Conservation (phyloP, 129 eudicot genomes). For the Lactuca sativa region DNA sequence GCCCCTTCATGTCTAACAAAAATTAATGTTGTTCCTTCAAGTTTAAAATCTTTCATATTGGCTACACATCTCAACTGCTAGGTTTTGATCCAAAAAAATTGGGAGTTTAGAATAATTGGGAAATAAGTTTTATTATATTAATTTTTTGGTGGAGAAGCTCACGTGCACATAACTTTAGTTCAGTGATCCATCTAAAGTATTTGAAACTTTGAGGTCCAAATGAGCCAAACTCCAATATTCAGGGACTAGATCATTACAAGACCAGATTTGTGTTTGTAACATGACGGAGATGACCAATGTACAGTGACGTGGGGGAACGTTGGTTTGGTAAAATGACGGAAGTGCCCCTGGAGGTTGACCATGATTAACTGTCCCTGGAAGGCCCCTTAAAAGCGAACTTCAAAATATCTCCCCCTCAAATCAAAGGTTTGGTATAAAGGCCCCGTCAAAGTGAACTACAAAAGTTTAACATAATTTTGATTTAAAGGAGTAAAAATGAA, state of each 20-base stretch:
- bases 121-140: not conserved
- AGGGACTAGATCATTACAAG: slow-evolving; percentile 9
- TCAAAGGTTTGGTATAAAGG: not conserved
- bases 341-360: slow-evolving; percentile 23
- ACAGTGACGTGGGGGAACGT: slow-evolving; percentile 24
- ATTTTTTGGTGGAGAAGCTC: not conserved
- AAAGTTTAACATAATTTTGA: not conserved
- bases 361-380: slow-evolving; percentile 19
- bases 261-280: slow-evolving; percentile 15
- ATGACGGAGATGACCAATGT: slow-evolving; percentile 16
- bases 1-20: not conserved
- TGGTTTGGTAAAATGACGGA: slow-evolving; percentile 18
- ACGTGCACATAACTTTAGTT: not conserved
- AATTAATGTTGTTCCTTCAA: not conserved
- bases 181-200: not conserved
- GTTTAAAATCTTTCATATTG: not conserved
- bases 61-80: not conserved
- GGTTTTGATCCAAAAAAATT: not conserved
- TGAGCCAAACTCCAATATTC: not conserved
- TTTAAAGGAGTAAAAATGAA: not conserved
- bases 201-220: slow-evolving; percentile 8
- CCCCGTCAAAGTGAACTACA: not conserved
- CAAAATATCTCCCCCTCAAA: not conserved
- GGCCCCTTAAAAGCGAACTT: not conserved
- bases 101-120: not conserved